Evolutionary conservation across 495 filamentous ascomycete species (phyloP).

Genomic region (Lepraria neglecta): DNA sequence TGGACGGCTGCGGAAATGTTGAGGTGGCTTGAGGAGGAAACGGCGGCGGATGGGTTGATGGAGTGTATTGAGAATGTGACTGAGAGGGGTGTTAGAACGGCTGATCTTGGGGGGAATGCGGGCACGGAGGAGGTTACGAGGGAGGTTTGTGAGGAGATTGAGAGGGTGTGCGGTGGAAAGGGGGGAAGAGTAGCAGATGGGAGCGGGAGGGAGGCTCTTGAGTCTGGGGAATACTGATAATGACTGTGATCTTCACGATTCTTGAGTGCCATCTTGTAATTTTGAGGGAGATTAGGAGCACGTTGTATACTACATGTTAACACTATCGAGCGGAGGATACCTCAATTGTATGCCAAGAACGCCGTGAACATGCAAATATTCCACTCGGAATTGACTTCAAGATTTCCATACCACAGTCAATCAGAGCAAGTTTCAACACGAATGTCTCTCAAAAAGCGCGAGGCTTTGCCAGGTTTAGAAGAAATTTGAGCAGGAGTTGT

Average conservation of each 20-base stretch:
- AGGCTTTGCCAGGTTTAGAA: too few species aligned
- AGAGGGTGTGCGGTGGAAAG: conserved; percentile 28
- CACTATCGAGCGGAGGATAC: too few species aligned
- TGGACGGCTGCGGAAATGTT: conserved; percentile 67
- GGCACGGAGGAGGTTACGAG: conserved; percentile 54
- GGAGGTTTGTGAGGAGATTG: conserved; percentile 55
- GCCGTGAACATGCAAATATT: too few species aligned
- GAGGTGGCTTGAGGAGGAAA: conserved; percentile 54
- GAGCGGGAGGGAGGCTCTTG: background rate
- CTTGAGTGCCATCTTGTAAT: too few species aligned
- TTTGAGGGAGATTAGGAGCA: too few species aligned
- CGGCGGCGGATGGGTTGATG: conserved; percentile 51
- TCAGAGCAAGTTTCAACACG: too few species aligned
- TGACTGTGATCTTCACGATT: background rate
- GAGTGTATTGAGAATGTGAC: conserved; percentile 55
- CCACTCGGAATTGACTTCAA: too few species aligned
- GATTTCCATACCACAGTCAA: too few species aligned
- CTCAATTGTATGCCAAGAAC: too few species aligned
- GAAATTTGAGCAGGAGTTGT: too few species aligned
- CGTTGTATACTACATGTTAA: too few species aligned
- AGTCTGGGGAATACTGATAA: background rate
- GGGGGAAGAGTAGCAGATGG: background rate
- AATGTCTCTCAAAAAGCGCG: too few species aligned
- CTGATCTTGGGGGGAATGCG: conserved; percentile 51
- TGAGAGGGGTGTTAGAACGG: conserved; percentile 52